phyloP scores from a whole-genome alignment of 495 filamentous ascomycete species.

The Aspergillus asperescens region DNA sequence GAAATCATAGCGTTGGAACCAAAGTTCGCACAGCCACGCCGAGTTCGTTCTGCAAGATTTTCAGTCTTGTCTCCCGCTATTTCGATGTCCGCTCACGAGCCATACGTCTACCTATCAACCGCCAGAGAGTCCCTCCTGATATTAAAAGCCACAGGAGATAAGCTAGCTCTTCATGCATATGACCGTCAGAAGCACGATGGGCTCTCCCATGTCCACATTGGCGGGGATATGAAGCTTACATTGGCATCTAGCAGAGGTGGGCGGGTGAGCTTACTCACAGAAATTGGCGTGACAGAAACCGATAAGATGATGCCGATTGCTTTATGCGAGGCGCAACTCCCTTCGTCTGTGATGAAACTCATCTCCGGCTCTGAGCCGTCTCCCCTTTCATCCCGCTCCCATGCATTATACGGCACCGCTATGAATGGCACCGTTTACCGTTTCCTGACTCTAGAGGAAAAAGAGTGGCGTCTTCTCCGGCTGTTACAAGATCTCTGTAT shows the following conservation, averaged over 20 bases:
- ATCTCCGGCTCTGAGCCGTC: conserved; percentile 15
- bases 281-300: conserved; percentile 18
- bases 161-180: conserved; percentile 28
- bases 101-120: conserved; percentile 42
- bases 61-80: conserved; percentile 38
- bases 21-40: conserved; percentile 28
- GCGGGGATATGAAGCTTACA: conserved; percentile 25
- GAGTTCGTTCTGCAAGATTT: conserved; percentile 26
- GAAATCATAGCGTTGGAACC: conserved; percentile 34
- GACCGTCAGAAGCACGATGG: conserved; percentile 35
- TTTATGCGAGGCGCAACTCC: conserved; percentile 30
- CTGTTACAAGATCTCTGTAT: conserved; percentile 58
- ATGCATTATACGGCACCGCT: conserved; percentile 50
- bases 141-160: conserved; percentile 30
- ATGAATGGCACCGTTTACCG: conserved; percentile 62
- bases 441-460: conserved; percentile 50
- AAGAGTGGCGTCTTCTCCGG: conserved; percentile 55
- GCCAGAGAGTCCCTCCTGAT: conserved; percentile 38
- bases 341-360: conserved; percentile 32
- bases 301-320: conserved; percentile 24
- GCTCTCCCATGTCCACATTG: conserved; percentile 35
- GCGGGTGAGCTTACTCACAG: conserved; percentile 29
- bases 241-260: conserved; percentile 34
- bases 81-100: conserved; percentile 36
- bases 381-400: conserved; percentile 10